Base-by-base conservation (phyloP, 345 rosid species). In the Euphorbia lathyris region DNA sequence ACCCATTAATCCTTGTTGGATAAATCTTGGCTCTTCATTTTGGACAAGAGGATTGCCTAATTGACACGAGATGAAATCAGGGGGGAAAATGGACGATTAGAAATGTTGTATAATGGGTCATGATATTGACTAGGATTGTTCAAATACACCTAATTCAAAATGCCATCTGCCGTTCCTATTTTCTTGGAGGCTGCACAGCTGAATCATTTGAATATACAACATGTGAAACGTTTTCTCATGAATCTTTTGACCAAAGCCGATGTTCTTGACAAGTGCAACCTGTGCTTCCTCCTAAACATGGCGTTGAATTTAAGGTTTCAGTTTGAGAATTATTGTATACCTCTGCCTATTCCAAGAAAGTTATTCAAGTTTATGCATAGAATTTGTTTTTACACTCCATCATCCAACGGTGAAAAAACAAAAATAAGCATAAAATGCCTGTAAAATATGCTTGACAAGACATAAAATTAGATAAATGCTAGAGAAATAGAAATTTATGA, bases 1-100 rank as follows among this genome's bases (percentile, higher is more conserved):
- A 27, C 64, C 76, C 53, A 58, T 73, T 57, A 13, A 48, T 34
- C 68, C 23, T 34, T 52, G 42, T 14, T 26, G 20, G 62, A 30
- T 14, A 36, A 63, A 53, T 63, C 29, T 7, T 43, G 19, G 57
- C 45, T 32, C 11, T 64, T 20, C 63, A 72, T 63, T 53, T 63
- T 63, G 20, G 26, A 25, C 30, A 13, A 36, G 53, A 43, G 25
- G 3, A 7, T 38, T 17, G 14, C 29, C 25, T 17, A 58, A 61
- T 58, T 17, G 7, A 26, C 19, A 32, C 2, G 53, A 45, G 13
- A 42, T 16, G 0, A 45, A 58, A 16, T 5, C 22, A 17, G 5
- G 25, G 42, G 27, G 6, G 2, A 14, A 48, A 50, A 30, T 61
- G 30, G 48, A n/a, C 58, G 20, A 4, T 0, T 20, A 26, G n/a